Evolutionary conservation across 495 filamentous ascomycete species (phyloP).

Genomic region (Darksidea phi): DNA sequence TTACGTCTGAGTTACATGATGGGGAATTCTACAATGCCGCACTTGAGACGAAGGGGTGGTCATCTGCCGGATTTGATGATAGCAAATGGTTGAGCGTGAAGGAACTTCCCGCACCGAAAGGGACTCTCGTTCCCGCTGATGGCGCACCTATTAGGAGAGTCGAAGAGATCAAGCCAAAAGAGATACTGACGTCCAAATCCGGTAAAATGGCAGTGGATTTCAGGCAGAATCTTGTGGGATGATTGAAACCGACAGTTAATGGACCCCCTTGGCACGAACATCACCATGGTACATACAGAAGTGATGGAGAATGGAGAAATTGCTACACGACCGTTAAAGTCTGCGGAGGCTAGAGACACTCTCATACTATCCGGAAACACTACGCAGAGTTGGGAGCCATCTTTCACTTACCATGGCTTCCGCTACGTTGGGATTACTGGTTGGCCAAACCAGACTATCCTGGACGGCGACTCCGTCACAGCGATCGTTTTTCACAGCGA

Average conservation of each 20-base stretch:
- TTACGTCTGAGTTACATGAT: conserved; percentile 54
- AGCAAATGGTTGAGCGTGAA: conserved; percentile 8
- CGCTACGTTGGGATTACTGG: conserved; percentile 53
- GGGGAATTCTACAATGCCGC: conserved; percentile 53
- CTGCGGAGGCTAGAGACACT: conserved; percentile 49
- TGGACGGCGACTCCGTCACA: conserved; percentile 33
- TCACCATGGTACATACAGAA: conserved; percentile 52
- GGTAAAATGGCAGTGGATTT: conserved; percentile 55
- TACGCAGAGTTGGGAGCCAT: conserved; percentile 44
- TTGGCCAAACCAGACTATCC: conserved; percentile 43
- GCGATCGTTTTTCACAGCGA: conserved; percentile 54
- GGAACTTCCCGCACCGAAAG: not conserved
- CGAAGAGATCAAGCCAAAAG: conserved; percentile 41
- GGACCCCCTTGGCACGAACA: conserved; percentile 42
- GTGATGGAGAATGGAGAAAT: conserved; percentile 56
- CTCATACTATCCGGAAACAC: conserved; percentile 42
- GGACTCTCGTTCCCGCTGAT: conserved; percentile 33
- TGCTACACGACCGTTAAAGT: conserved; percentile 50
- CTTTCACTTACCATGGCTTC: conserved; percentile 58
- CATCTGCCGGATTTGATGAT: conserved; percentile 19
- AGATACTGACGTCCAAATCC: conserved; percentile 48
- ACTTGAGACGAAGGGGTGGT: conserved; percentile 35
- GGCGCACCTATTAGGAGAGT: conserved; percentile 45
- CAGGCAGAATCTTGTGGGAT: conserved; percentile 57
- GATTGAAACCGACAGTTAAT: conserved; percentile 27